These are phyloP conservation scores for Tieghemostelium lacteum DNA, from an alignment of 78 protist genomes.

Conservation along the genomic window DNA sequence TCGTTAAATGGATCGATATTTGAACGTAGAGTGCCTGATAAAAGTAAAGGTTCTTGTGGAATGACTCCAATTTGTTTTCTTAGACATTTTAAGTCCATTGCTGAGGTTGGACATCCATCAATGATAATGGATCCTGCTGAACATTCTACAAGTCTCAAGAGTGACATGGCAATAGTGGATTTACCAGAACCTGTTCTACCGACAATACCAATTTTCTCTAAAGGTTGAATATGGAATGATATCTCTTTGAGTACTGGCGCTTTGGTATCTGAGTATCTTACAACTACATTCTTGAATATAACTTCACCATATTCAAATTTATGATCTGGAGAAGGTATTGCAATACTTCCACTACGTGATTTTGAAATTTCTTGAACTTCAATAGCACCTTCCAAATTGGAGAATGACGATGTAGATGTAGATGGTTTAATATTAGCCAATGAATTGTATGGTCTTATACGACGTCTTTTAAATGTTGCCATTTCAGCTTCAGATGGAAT, in stretches of 20 bases:
- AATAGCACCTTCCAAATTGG: no score
- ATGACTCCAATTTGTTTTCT: conserved; percentile 80
- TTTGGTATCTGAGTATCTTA: conserved; percentile 80
- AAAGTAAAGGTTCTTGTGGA: conserved; percentile 94
- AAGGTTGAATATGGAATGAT: conserved; percentile 11
- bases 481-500: conserved; percentile 33
- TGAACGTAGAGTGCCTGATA: conserved; percentile 88
- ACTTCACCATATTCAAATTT: conserved; percentile 73
- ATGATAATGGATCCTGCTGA: conserved; percentile 39
- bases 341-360: no score
- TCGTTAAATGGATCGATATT: conserved; percentile 92
- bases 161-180: conserved; percentile 69
- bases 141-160: conserved; percentile 81
- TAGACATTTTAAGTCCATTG: conserved; percentile 48
- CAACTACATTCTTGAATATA: conserved; percentile 62
- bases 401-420: no score
- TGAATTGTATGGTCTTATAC: conserved; percentile 3
- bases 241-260: conserved; percentile 79
- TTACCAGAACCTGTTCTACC: conserved; percentile 94
- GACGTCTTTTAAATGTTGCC: conserved; percentile 27
- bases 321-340: no score
- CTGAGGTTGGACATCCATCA: conserved; percentile 79
- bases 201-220: conserved; percentile 88
- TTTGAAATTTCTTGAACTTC: no score
- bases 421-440: no score